These are phyloP conservation scores for Naumovozyma castellii DNA, from an alignment of 805 yeast species.

Conservation along the genomic window DNA sequence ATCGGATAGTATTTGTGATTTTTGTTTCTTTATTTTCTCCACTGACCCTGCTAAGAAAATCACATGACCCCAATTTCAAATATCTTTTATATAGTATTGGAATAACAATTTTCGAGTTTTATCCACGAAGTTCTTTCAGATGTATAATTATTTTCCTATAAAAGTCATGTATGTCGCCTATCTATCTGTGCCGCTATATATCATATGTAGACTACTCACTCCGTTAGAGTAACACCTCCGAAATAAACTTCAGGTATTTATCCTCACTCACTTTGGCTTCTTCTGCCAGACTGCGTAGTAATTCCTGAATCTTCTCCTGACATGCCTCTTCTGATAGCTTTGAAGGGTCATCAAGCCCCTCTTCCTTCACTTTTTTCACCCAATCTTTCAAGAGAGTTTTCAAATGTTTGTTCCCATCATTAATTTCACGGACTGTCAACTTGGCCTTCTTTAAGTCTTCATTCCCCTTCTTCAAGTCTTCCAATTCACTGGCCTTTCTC, in stretches of 20 bases:
- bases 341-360: slow-evolving; percentile 18
- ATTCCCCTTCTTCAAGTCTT: slow-evolving; percentile 41
- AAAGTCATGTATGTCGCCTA: too few relatives aligned
- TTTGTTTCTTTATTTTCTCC: not conserved
- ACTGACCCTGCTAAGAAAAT: not conserved
- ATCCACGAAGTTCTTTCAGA: too few relatives aligned
- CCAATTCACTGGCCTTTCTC: slow-evolving; percentile 82
- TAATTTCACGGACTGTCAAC: slow-evolving; percentile 40
- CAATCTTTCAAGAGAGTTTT: slow-evolving; percentile 44
- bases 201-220: too few relatives aligned
- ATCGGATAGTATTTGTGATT: not conserved
- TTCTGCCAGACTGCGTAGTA: slow-evolving; percentile 13
- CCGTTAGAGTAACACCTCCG: slow-evolving; percentile 14
- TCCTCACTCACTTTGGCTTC: slow-evolving; percentile 8
- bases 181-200: too few relatives aligned
- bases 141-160: too few relatives aligned
- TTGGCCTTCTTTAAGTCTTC: slow-evolving; percentile 42
- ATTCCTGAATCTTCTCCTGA: slow-evolving; percentile 18
- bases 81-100: too few relatives aligned
- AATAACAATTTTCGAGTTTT: too few relatives aligned
- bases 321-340: slow-evolving; percentile 30
- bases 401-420: slow-evolving; percentile 40
- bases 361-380: slow-evolving; percentile 36
- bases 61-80: too few relatives aligned
- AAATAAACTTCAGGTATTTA: slow-evolving; percentile 16